Evolutionary conservation across 2,329 filamentous ascomycete genomes (phyloP).

Genomic region (Trichoderma sp.): DNA sequence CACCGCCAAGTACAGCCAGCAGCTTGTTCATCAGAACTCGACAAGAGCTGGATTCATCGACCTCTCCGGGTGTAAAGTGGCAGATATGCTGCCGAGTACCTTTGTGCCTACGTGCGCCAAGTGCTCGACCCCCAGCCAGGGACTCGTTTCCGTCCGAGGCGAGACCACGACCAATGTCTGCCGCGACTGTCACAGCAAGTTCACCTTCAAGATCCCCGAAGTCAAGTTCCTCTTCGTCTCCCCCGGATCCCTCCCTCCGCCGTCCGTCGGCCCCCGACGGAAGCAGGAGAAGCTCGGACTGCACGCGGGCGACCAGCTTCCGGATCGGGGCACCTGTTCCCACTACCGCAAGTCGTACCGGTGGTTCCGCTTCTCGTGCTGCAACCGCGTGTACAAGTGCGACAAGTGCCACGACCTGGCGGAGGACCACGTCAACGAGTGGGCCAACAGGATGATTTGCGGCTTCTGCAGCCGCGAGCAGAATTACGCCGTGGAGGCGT

Average conservation of each 20-base stretch:
- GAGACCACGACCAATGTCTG: conserved; percentile 75
- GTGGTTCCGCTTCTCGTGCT: conserved; percentile 69
- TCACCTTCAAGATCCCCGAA: conserved; percentile 77
- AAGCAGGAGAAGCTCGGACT: conserved; percentile 59
- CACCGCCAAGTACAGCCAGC: conserved; percentile 61
- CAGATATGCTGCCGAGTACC: conserved; percentile 76
- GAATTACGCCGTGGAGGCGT: conserved; percentile 75
- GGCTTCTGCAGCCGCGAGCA: conserved; percentile 80
- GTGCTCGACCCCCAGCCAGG: conserved; percentile 71
- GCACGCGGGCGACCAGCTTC: conserved; percentile 59
- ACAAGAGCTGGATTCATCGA: conserved; percentile 79
- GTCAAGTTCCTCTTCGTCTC: conserved; percentile 76
- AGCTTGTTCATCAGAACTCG: conserved; percentile 73
- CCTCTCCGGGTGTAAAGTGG: conserved; percentile 70
- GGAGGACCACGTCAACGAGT: conserved; percentile 74
- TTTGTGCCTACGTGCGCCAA: conserved; percentile 77
- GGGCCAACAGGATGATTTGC: conserved; percentile 83
- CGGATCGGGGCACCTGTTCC: conserved; percentile 54
- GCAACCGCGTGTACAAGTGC: conserved; percentile 60
- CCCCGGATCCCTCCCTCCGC: conserved; percentile 49
- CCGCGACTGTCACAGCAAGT: conserved; percentile 76
- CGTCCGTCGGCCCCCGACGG: conserved; percentile 47
- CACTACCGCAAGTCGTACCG: conserved; percentile 63
- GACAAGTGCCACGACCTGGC: conserved; percentile 74
- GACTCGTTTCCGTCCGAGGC: conserved; percentile 72